Evolutionary conservation across 805 yeast species (phyloP).

Genomic region (Cyberlindnera xishuangbannaensis): DNA sequence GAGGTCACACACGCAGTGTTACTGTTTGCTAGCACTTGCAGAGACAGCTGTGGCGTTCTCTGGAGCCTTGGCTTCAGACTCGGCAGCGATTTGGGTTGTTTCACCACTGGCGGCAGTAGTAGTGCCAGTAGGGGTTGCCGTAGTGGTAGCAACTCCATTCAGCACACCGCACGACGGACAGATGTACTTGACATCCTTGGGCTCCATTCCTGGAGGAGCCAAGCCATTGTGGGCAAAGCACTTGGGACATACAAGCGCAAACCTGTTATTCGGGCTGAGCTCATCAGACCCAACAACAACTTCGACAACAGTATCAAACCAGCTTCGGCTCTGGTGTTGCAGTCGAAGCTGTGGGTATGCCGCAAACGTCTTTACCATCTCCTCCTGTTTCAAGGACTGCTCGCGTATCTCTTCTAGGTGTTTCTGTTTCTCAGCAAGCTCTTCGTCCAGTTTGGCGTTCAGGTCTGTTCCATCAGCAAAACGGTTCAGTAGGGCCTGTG

Average conservation of each 20-base stretch:
- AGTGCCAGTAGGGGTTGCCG: too few species aligned
- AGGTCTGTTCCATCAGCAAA: constrained; percentile 51
- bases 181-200: constrained; percentile 44
- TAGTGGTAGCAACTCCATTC: too few species aligned
- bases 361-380: constrained; percentile 1
- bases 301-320: constrained; percentile 35
- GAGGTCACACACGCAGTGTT: too few species aligned
- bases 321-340: constrained; percentile 2
- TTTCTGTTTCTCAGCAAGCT: constrained; percentile 33
- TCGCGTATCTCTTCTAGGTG: constrained; percentile 31
- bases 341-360: constrained; percentile 7
- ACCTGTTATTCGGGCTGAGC: constrained; percentile 49
- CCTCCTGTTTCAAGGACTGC: constrained; percentile 20
- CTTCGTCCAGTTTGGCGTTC: constrained; percentile 37
- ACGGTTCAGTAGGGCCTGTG: constrained; percentile 66
- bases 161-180: constrained; percentile 61
- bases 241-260: constrained; percentile 64
- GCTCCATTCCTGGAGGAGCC: constrained; percentile 63
- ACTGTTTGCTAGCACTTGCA: too few species aligned
- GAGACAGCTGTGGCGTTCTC: too few species aligned
- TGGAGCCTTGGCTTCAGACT: too few species aligned
- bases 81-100: too few species aligned
- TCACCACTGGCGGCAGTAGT: too few species aligned
- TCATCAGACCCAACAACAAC: constrained; percentile 59
- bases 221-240: constrained; percentile 74